Conservation (phyloP, 1,139 yeast species). For the Candida frijolesensis region DNA sequence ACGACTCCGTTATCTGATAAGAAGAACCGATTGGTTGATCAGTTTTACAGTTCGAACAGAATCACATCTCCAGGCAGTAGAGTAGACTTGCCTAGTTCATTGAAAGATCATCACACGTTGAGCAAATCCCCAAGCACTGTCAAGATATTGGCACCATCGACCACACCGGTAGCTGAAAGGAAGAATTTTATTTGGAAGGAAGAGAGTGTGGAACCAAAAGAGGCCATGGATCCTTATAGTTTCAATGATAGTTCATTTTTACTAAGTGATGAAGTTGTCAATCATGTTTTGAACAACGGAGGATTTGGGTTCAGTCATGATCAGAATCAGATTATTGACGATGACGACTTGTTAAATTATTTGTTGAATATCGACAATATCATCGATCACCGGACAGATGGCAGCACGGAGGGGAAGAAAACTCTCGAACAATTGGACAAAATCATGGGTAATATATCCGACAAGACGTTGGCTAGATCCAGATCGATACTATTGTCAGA, state of each 20-base stretch:
- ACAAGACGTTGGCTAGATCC: conserved; percentile 11
- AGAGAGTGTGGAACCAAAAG: conserved; percentile 1
- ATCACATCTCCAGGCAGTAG: conserved; percentile 10
- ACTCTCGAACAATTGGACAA: conserved; percentile 13
- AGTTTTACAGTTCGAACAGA: conserved; percentile 33
- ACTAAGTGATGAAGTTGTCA: conserved; percentile 18
- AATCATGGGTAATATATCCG: conserved; percentile 13
- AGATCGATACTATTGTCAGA: conserved; percentile 8
- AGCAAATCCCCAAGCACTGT: conserved; percentile 1
- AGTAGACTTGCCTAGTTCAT: conserved; percentile 7
- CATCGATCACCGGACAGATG: conserved; percentile 18
- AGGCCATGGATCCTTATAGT: not conserved
- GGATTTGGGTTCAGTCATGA: conserved; percentile 24
- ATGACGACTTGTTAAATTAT: conserved; percentile 32
- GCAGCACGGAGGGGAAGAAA: not conserved
- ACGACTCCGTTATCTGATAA: conserved; percentile 15
- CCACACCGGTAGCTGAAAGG: conserved; percentile 6
- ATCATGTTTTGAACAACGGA: conserved; percentile 23
- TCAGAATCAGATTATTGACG: conserved; percentile 20
- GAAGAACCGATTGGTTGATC: conserved; percentile 42
- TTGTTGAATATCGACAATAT: conserved; percentile 38
- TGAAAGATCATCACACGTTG: not conserved
- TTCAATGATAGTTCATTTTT: not conserved
- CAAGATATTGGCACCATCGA: conserved; percentile 1
- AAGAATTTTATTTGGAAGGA: conserved; percentile 10